Conservation (phyloP, 805 yeast genomes). For the Sugiyamaella boreocaroliniensis region DNA sequence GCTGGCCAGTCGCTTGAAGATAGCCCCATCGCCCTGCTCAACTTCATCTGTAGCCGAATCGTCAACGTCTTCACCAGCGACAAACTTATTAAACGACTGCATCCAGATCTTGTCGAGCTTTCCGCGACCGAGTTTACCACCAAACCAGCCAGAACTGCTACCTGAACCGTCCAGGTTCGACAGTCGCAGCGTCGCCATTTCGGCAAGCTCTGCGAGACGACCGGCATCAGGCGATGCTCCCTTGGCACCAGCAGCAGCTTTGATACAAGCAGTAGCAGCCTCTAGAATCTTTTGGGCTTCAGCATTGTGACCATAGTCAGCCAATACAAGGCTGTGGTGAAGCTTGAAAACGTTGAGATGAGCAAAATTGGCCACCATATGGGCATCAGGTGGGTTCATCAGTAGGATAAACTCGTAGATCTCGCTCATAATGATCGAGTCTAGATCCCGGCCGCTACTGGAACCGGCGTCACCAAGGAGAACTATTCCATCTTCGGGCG, state of each 20-base stretch:
- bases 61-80: constrained; percentile 71
- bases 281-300: constrained; percentile 65
- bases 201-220: constrained; percentile 31
- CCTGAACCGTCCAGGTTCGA: constrained; percentile 20
- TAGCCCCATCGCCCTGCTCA: constrained; percentile 17
- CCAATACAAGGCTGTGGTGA: constrained; percentile 59
- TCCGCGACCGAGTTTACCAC: constrained; percentile 41
- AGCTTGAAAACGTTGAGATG: constrained; percentile 57
- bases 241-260: constrained; percentile 32
- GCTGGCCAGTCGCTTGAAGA: constrained; percentile 27
- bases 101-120: constrained; percentile 80
- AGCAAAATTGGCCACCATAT: constrained; percentile 30
- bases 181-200: constrained; percentile 39
- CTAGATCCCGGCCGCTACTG: constrained; percentile 42
- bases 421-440: constrained; percentile 54
- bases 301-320: constrained; percentile 54
- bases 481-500: constrained; percentile 18
- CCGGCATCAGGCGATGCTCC: constrained; percentile 28
- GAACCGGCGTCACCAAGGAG: constrained; percentile 27
- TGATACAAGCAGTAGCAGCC: constrained; percentile 35
- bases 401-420: constrained; percentile 54
- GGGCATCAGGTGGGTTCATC: constrained; percentile 27
- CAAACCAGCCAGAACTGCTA: constrained; percentile 57
- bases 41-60: constrained; percentile 8
- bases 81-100: constrained; percentile 68